Evolutionary conservation across 495 filamentous ascomycete species (phyloP).

Genomic region (Neurospora tetrasperma): DNA sequence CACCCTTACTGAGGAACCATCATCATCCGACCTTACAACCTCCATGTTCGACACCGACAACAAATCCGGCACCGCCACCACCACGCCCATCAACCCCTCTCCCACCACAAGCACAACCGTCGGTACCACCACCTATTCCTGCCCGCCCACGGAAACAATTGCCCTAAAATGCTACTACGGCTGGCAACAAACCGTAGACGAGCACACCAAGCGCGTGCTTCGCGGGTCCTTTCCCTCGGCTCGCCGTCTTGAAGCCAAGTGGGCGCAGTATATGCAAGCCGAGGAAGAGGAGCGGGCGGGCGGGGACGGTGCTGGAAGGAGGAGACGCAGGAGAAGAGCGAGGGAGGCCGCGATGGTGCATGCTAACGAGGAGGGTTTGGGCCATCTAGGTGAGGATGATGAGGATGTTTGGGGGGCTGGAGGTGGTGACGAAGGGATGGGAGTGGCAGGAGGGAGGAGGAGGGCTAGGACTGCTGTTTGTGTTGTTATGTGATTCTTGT

Average conservation of each 20-base stretch:
- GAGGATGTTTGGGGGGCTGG: not conserved
- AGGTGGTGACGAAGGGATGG: not conserved
- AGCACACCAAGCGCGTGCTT: slow-evolving; percentile 78
- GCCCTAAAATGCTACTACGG: slow-evolving; percentile 86
- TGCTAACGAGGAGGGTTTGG: slow-evolving; percentile 61
- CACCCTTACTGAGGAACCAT: not conserved
- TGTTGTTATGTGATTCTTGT: slow-evolving; percentile 36
- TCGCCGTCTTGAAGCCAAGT: slow-evolving; percentile 68
- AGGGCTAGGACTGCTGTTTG: slow-evolving; percentile 46
- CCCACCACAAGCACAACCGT: not conserved
- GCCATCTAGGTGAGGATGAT: slow-evolving; percentile 45
- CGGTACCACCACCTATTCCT: slow-evolving; percentile 13
- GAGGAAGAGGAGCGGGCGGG: slow-evolving; percentile 63
- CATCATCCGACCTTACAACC: not conserved
- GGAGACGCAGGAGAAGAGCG: slow-evolving; percentile 62
- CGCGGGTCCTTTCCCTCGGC: slow-evolving; percentile 63
- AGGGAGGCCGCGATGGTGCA: slow-evolving; percentile 67
- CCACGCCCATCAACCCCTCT: not conserved
- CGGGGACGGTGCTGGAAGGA: slow-evolving; percentile 43
- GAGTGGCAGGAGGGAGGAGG: slow-evolving; percentile 24
- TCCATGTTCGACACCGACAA: not conserved
- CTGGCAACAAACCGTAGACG: slow-evolving; percentile 89
- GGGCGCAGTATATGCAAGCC: slow-evolving; percentile 90
- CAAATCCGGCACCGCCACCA: not conserved
- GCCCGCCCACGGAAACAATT: slow-evolving; percentile 65